Conservation (phyloP, 148 eudicot genomes). For the Hydrangea macrophylla region DNA sequence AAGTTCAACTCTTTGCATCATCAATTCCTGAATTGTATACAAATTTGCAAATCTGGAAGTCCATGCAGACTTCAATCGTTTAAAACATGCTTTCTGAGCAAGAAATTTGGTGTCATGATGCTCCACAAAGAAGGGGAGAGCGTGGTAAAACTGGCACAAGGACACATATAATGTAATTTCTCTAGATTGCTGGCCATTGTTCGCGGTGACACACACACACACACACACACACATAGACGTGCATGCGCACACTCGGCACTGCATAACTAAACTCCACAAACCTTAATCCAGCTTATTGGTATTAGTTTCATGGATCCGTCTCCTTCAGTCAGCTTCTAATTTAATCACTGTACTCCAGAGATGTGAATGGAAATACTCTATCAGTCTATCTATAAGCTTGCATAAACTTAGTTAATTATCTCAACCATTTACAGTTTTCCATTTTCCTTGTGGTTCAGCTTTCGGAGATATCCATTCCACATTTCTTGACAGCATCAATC, state of each 20-base stretch:
- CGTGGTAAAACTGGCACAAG: no score
- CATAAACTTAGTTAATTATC: background rate
- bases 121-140: no score
- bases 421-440: background rate
- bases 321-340: background rate
- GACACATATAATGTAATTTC: background rate
- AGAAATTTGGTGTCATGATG: background rate
- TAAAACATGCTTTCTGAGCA: background rate
- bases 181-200: conserved; percentile 15
- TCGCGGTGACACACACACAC: background rate
- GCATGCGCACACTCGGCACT: background rate
- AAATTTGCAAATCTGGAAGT: background rate
- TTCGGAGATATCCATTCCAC: conserved; percentile 92
- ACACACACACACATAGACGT: no score
- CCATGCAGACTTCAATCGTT: background rate
- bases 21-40: no score
- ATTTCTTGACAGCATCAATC: conserved; percentile 95
- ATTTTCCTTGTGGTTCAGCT: conserved; percentile 49
- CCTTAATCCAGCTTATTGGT: background rate
- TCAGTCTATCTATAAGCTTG: background rate
- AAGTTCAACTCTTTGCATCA: no score
- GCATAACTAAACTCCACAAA: background rate
- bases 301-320: background rate
- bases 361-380: background rate
- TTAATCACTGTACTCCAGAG: background rate